Evolutionary conservation across 1,139 yeast species (phyloP).

Genomic region (Meyerozyma elateridarum): DNA sequence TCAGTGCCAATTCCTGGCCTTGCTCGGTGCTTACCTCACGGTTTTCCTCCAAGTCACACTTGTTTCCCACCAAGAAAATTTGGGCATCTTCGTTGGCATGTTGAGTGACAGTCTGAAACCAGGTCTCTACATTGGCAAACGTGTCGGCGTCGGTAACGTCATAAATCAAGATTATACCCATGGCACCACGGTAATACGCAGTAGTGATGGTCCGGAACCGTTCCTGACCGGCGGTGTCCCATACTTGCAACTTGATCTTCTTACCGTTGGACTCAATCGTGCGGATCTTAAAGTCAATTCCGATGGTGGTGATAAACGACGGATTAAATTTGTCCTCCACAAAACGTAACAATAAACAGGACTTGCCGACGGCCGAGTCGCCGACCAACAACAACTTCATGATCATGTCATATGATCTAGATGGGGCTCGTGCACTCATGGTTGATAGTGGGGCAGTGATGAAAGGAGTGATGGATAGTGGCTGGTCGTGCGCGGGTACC

Average conservation of each 20-base stretch:
- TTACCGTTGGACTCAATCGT: slow-evolving; percentile 92
- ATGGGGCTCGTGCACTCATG: slow-evolving; percentile 58
- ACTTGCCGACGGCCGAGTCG: slow-evolving; percentile 94
- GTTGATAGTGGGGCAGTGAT: slow-evolving; percentile 5
- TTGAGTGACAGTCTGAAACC: slow-evolving; percentile 93
- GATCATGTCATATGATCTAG: slow-evolving; percentile 88
- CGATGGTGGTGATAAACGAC: slow-evolving; percentile 92
- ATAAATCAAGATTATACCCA: slow-evolving; percentile 94
- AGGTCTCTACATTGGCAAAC: slow-evolving; percentile 78
- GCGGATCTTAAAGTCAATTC: slow-evolving; percentile 96
- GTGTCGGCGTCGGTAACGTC: slow-evolving; percentile 96
- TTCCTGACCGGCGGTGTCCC: slow-evolving; percentile 99
- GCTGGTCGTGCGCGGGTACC: too few relatives aligned
- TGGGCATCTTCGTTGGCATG: slow-evolving; percentile 97
- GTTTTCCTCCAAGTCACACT: slow-evolving; percentile 79
- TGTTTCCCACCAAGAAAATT: slow-evolving; percentile 89
- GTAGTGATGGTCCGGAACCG: slow-evolving; percentile 97
- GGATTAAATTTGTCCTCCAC: slow-evolving; percentile 98
- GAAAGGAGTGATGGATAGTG: too few relatives aligned
- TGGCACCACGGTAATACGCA: slow-evolving; percentile 97
- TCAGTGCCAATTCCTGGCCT: slow-evolving; percentile 86
- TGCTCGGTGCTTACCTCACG: slow-evolving; percentile 80
- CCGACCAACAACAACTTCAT: slow-evolving; percentile 93
- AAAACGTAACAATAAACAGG: slow-evolving; percentile 88
- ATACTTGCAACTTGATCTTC: slow-evolving; percentile 88